Conservation (phyloP, 2,329 filamentous ascomycete genomes). For the Colletotrichum kahawae region DNA sequence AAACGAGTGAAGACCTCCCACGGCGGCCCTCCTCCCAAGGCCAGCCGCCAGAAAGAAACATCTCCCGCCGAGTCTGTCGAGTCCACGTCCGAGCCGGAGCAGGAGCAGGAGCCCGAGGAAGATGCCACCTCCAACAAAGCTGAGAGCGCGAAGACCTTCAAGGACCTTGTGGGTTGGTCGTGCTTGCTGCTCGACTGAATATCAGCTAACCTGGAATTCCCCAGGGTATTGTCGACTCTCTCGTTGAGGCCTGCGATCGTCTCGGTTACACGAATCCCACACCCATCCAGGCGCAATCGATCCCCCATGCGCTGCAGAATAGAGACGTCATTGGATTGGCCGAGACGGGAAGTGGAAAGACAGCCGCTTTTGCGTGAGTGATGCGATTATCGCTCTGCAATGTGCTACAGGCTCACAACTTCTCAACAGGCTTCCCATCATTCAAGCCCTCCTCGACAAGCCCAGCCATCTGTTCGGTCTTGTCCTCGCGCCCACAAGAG, state of each 20-base stretch:
- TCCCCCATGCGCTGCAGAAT: conserved; percentile 78
- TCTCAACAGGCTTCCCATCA: conserved; percentile 70
- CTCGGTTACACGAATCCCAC: conserved; percentile 87
- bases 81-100: conserved; percentile 8
- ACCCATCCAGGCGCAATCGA: conserved; percentile 85
- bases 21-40: background rate
- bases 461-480: conserved; percentile 88
- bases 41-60: background rate
- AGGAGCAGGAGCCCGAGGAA: background rate
- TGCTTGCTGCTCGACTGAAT: background rate
- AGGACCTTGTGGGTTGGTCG: conserved; percentile 57
- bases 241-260: conserved; percentile 86
- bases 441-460: conserved; percentile 88
- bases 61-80: background rate
- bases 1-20: background rate
- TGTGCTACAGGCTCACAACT: background rate
- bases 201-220: conserved; percentile 18
- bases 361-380: conserved; percentile 78
- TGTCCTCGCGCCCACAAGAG: conserved; percentile 89
- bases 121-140: conserved; percentile 33
- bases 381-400: background rate
- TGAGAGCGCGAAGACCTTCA: conserved; percentile 61
- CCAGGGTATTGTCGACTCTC: conserved; percentile 80
- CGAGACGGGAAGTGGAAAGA: conserved; percentile 77
- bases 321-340: conserved; percentile 92